These are phyloP conservation scores for Rhytidhysteron rufulum DNA, from an alignment of 2,329 filamentous ascomycete species.

Conservation along the genomic window DNA sequence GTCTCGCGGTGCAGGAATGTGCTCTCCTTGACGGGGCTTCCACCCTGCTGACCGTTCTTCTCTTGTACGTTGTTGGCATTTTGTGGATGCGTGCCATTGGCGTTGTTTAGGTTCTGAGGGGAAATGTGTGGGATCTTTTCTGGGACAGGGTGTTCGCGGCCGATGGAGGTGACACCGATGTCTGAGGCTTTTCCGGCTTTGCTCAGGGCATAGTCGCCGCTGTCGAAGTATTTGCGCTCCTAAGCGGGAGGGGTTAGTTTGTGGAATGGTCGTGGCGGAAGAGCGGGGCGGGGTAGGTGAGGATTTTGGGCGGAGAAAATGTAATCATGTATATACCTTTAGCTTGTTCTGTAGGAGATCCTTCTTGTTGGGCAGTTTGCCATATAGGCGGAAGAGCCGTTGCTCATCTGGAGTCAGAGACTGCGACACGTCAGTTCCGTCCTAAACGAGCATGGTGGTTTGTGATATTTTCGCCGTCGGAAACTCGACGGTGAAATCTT, in stretches of 20 bases:
- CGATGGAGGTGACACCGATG: constrained; percentile 88
- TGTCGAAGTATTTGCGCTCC: constrained; percentile 97
- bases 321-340: constrained; percentile 54
- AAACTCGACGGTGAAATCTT: no score
- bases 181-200: constrained; percentile 96
- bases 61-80: constrained; percentile 15
- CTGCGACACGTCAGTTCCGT: constrained; percentile 52
- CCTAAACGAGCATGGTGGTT: constrained; percentile 1
- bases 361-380: constrained; percentile 94
- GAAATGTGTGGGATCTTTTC: constrained; percentile 92
- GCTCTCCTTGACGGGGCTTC: constrained; percentile 86
- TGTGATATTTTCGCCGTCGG: no score
- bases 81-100: constrained; percentile 29
- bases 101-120: constrained; percentile 53
- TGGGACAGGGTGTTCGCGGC: constrained; percentile 88
- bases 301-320: constrained; percentile 1
- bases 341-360: constrained; percentile 97
- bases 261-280: not conserved
- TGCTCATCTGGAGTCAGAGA: constrained; percentile 92
- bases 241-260: constrained; percentile 21
- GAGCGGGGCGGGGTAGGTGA: not conserved
- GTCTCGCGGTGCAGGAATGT: constrained; percentile 83
- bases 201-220: constrained; percentile 91
- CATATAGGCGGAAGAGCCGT: constrained; percentile 92
- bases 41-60: constrained; percentile 50